These are phyloP conservation scores for Capsella bursapastoris DNA, from an alignment of 345 rosid genomes.

Conservation along the genomic window DNA sequence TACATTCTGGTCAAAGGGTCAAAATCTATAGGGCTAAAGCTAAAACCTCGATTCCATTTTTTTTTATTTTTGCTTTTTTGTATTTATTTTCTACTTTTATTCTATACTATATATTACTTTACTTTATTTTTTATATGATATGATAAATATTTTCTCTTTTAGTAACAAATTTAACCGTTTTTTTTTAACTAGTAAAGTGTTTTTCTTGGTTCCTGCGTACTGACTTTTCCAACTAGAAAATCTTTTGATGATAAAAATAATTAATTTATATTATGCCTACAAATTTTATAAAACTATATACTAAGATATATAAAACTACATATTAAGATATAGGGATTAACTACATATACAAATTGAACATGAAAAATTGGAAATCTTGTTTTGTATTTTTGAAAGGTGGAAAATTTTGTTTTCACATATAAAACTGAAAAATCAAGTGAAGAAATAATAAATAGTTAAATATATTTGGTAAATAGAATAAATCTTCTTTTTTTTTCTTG, in stretches of 20 bases:
- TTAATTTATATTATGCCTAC: too few relatives aligned
- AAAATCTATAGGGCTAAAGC: slow-evolving; percentile 36
- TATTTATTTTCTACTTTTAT: background rate
- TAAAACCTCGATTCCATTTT: slow-evolving; percentile 37
- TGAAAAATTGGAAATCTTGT: too few relatives aligned
- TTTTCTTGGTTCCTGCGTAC: slow-evolving; percentile 1
- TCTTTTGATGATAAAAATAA: background rate
- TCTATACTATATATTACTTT: background rate
- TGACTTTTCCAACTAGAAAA: background rate
- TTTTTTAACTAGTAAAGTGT: slow-evolving; percentile 12
- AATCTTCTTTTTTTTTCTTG: too few relatives aligned
- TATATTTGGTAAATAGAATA: too few relatives aligned
- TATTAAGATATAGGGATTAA: too few relatives aligned
- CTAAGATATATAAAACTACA: too few relatives aligned
- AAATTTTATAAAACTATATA: too few relatives aligned
- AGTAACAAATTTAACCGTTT: slow-evolving; percentile 32
- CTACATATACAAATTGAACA: too few relatives aligned
- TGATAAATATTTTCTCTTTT: background rate
- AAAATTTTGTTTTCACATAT: background rate
- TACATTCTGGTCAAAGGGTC: slow-evolving; percentile 42
- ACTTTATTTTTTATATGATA: background rate
- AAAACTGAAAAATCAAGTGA: background rate
- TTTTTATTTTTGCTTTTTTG: background rate
- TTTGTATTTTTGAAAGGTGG: background rate
- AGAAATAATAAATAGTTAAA: background rate